Base-by-base conservation (phyloP, 1,284 basidiomycete genomes). In the Leccinum ponderosum region DNA sequence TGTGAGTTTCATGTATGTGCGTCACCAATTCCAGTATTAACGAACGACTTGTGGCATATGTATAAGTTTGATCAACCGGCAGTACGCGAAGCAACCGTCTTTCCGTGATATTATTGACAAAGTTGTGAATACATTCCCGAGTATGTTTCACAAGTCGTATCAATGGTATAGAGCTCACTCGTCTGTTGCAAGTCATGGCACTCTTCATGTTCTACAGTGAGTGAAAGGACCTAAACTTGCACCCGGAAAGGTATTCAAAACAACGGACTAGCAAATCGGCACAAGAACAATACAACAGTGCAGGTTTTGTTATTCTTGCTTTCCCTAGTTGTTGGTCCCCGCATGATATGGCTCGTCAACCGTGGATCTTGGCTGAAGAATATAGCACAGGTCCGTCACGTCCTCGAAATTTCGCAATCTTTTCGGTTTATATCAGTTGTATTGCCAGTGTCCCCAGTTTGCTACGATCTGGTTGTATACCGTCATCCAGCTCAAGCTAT, bases 141-240 rank as follows among this genome's bases (percentile, higher is more conserved):
- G 90, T 93, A 71, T 64, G 89, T 79, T 33, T 55, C 50, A 50
- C 42, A 37, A 33, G 31, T 62, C 22, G 52, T 39, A 59, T 6
- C 7, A 51, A 22, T 42, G 9, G 5, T 31, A 52, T 58, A 11
- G 8, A 47, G 52, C 66, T 63, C 39, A 65, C 58, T 52, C 33
- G 35, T 47, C 22, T 47, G 37, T 29, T 20, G 14, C 33, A 65
- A 91, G 90, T 91, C 62, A 75, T 93, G 61, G 83, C 84, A 0
- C 58, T 90, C 25, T 89, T 91, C 72, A 82, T 92, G 61, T 93
- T 92, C 73, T 93, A 90, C 71, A 87, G 91, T 91, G 68, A 68
- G 90, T 66, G 31, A 3, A 6, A 39, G 20, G 15, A 29, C 31
- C 29, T 17, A 50, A 20, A 20, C 11, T 50, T 51, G 8, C 14